Base-by-base conservation (phyloP, 2,329 filamentous ascomycete species). In the Fusarium nygamai region DNA sequence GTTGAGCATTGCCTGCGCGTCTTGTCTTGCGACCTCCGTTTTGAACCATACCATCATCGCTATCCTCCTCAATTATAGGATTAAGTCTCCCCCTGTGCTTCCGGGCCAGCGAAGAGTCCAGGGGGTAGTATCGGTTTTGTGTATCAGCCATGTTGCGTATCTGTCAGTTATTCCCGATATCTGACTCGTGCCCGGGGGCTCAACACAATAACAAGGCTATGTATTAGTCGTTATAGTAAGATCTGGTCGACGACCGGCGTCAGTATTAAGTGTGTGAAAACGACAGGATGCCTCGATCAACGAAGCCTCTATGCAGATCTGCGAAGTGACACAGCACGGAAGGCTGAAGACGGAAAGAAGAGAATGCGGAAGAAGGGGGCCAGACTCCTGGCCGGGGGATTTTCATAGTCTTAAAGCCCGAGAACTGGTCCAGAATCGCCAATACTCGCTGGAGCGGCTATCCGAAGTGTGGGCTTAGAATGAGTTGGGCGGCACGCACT, bases 1-100 rank as follows among this genome's bases (percentile, higher is more conserved):
- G 83, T 69, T 85, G 83, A 46, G 86, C 83, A 47, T 77, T 67
- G 61, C 81, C 80, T 38, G 69, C 75, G 38, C 80, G 79, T 57
- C 78, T 78, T 59, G 73, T 65, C 58, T 77, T 77, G 56, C 77
- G 76, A 44, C 68, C 64, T 64, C 66, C 61, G 22, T 71, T 70
- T 47, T 76, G 78, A 56, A 54, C 69, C 54, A 79, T 78, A 34
- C 79, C 78, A 74, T 84, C 82, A 61, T 87, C 86, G 67, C 82
- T 81, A 72, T 86, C 84, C 80, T 89, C 89, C 80, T 91, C 89
- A 78, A 90, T 88, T 89, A 91, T 91, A 72, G 89, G 89, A 90
- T 91, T 91, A 90, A 91, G 89, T 72, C 80, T 82, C 82, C 82
- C 84, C 79, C 82, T 84, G 72, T 82, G 83, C 83, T 86, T 87